Evolutionary conservation across 2,329 filamentous ascomycete genomes (phyloP).

Genomic region (Bipolaris sorokiniana): DNA sequence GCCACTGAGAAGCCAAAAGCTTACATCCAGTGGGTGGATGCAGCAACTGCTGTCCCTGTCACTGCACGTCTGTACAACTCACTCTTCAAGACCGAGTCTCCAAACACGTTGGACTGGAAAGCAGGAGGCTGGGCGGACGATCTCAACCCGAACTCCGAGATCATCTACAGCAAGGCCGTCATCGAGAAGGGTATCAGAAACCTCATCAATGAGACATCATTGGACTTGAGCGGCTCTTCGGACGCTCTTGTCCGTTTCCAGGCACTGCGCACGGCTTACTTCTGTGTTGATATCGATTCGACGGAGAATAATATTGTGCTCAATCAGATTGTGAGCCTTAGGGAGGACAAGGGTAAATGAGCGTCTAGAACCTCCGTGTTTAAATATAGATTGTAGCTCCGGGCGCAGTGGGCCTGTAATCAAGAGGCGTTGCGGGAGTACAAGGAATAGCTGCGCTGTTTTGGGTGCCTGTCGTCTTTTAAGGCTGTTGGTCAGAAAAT

Average conservation of each 20-base stretch:
- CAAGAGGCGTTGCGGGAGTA: not conserved
- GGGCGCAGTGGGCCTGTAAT: not conserved
- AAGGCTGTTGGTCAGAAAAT: not conserved
- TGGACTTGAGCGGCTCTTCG: slow-evolving; percentile 41
- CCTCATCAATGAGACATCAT: slow-evolving; percentile 65
- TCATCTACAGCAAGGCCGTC: slow-evolving; percentile 77
- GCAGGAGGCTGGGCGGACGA: slow-evolving; percentile 83
- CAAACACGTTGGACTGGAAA: slow-evolving; percentile 69
- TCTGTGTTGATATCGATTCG: slow-evolving; percentile 78
- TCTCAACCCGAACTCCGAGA: slow-evolving; percentile 82
- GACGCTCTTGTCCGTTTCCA: slow-evolving; percentile 78
- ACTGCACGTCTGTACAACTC: slow-evolving; percentile 76
- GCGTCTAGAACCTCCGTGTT: not conserved
- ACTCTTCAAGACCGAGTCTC: slow-evolving; percentile 86
- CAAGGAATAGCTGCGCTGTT: not conserved
- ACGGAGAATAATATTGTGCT: slow-evolving; percentile 75
- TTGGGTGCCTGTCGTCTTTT: not conserved
- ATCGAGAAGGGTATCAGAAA: slow-evolving; percentile 85
- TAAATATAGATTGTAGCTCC: not conserved
- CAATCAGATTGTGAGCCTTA: slow-evolving; percentile 89
- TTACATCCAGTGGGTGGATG: slow-evolving; percentile 86
- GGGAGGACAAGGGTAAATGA: slow-evolving; percentile 68
- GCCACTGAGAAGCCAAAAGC: slow-evolving; percentile 70
- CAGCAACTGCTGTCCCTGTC: slow-evolving; percentile 66
- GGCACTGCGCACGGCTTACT: slow-evolving; percentile 86